Base-by-base conservation (phyloP, 345 rosid species). In the Gossypium arboreum region DNA sequence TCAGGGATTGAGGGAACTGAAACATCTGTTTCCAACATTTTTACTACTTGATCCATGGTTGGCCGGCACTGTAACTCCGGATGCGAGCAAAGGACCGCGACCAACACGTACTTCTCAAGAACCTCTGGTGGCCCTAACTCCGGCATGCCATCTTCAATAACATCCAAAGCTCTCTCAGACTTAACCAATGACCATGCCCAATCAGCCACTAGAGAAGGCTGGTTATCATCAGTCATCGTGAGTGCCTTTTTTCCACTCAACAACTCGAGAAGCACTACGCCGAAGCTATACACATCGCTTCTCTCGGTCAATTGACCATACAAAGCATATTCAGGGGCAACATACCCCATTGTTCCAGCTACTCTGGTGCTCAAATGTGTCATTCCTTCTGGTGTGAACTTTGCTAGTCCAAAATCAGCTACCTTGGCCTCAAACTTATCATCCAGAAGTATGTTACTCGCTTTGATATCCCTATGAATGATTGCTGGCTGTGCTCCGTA, bases 301-400 rank as follows among this genome's bases (percentile, higher is more conserved):
- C 92, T 86, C 74, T 90, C 96, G 0, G 98, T 94, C 78, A 94
- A 73, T 45, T 94, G 96, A 69, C 97, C 98, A 51, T 94, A 92
- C 70, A 92, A 72, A 0, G 98, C 97, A 71, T 94, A 94, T 89
- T 94, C 98, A 2, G 98, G 98, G 10, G 98, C 98, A 39, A 94
- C 94, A 63, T 94, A 94, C 20, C 98, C 98, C 97, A 90, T 90
- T 27, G 98, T 94, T 15, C 98, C 98, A 0, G 97, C 98, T 3
- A 92, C 98, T 77, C 97, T 76, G 2, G 98, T 92, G 86, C 93
- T 94, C 87, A 89, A 61, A 86, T 92, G 97, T 18, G 98, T 88
- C 82, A 86, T 76, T 20, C 94, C 93, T 70, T 92, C 98, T 0
- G 94, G 96, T 2, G 86, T 83, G 63, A 94, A 89, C 89, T 90